Evolutionary conservation across 2,329 filamentous ascomycete species (phyloP), one percentile per base, ranked within the genome.

Genomic region (Cladosporium sp.): DNA sequence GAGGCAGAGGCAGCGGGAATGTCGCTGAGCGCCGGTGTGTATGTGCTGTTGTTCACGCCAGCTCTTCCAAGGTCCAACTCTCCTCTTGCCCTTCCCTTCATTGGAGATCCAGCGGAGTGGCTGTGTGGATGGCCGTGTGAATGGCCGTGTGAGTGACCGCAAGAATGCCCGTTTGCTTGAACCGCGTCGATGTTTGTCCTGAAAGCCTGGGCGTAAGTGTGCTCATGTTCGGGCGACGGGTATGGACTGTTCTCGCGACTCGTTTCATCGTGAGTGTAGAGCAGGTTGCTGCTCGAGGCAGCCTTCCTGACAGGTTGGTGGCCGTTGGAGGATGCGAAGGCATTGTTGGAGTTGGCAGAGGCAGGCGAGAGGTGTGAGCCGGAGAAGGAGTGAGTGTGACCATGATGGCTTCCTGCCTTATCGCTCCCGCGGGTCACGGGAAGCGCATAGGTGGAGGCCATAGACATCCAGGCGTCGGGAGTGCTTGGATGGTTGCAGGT

Each of bases 371-470:
- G 50, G 43, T 56, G 36, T 12, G 34, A 27, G 48, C 43, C 30
- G 15, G 54, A 58, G 50, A 56, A 56, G 34, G 58, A 55, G 24
- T 61, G 30, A 56, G 54, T 56, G 63, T 64, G 51, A 53, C 59
- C 52, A 64, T 68, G 56, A 65, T 58, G 59, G 60, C 63, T 61
- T 50, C 62, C 59, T 47, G 59, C 50, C 44, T 20, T 52, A 50
- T 43, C 54, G 32, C n/a, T n/a, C 13, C 9, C 55, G 44, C 29
- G 48, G 47, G 36, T 54, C 52, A 64, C 53, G 43, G 73, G 71
- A 55, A 73, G 64, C 39, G 71, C 71, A 66, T 74, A 74, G 51
- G 68, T 70, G 51, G 71, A 72, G 54, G 71, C 70, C 72, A 75
- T 75, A n/a, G 45, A 19, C 37, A 32, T 24, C 7, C 7, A 30